phyloP scores from a whole-genome alignment of 2,329 filamentous ascomycete genomes.

The Hypoxylon sp. region DNA sequence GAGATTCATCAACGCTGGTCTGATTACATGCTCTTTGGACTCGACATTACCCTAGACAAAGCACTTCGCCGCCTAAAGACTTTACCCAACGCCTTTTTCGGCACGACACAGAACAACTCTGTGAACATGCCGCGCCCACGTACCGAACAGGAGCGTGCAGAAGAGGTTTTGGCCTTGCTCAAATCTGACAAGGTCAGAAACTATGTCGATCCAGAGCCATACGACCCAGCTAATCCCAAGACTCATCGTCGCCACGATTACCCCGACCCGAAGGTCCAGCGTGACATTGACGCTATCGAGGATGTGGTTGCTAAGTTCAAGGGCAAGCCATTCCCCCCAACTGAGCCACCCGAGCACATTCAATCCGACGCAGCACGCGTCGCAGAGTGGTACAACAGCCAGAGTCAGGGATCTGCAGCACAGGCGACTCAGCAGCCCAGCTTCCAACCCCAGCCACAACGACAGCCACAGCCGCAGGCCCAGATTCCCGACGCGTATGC shows the following conservation, averaged over 20 bases:
- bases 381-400: conserved; percentile 68
- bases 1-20: conserved; percentile 67
- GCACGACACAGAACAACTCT: neutral
- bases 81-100: neutral
- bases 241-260: conserved; percentile 59
- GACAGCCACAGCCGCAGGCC: conserved; percentile 16
- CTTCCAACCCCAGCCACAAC: conserved; percentile 35
- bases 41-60: conserved; percentile 59
- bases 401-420: conserved; percentile 58
- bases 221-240: conserved; percentile 54
- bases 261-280: conserved; percentile 60
- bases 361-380: conserved; percentile 62
- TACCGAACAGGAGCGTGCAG: conserved; percentile 57
- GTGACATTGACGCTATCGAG: conserved; percentile 62
- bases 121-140: conserved; percentile 52
- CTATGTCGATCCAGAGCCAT: conserved; percentile 62
- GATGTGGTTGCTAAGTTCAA: conserved; percentile 60
- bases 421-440: conserved; percentile 58
- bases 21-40: conserved; percentile 62
- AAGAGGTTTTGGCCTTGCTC: conserved; percentile 61
- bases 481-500: neutral
- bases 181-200: conserved; percentile 60
- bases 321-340: conserved; percentile 65
- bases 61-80: conserved; percentile 60
- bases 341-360: conserved; percentile 68